These are phyloP conservation scores for Aspergillus arachidicola DNA, from an alignment of 2,329 filamentous ascomycete species.

Conservation along the genomic window DNA sequence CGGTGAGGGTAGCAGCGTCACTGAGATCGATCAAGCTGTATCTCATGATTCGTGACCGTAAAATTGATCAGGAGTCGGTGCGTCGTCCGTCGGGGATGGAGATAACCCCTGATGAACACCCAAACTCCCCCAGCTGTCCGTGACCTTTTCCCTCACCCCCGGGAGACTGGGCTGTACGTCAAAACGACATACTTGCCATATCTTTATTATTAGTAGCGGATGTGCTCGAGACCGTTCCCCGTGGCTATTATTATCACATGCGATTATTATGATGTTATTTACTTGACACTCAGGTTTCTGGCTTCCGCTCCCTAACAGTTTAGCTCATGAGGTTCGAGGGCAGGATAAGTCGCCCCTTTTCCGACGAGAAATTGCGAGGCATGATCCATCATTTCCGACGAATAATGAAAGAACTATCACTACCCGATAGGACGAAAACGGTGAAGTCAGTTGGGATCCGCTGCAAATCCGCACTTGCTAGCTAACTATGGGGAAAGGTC, in stretches of 20 bases:
- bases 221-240: slow-evolving; percentile 2
- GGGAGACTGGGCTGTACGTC: background rate
- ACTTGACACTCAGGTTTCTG: slow-evolving; percentile 18
- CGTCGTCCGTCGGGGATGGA: background rate
- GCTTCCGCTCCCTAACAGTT: slow-evolving; percentile 3
- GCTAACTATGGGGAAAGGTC: slow-evolving; percentile 14
- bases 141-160: background rate
- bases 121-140: background rate
- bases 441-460: slow-evolving; percentile 14
- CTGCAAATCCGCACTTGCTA: slow-evolving; percentile 16
- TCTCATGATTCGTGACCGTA: background rate
- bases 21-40: background rate
- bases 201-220: slow-evolving; percentile 10
- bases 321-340: slow-evolving; percentile 1
- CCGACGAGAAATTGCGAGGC: slow-evolving; percentile 1
- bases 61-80: background rate
- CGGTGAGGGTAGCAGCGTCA: background rate
- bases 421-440: slow-evolving; percentile 3
- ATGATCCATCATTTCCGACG: slow-evolving; percentile 15
- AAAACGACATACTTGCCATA: background rate
- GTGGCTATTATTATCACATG: slow-evolving; percentile 14
- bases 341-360: slow-evolving; percentile 8
- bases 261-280: slow-evolving; percentile 12
- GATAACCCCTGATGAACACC: slow-evolving; percentile 3
- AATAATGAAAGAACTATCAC: slow-evolving; percentile 11